Base-by-base conservation (phyloP, 306 rosid species). In the Glycine latifolia region DNA sequence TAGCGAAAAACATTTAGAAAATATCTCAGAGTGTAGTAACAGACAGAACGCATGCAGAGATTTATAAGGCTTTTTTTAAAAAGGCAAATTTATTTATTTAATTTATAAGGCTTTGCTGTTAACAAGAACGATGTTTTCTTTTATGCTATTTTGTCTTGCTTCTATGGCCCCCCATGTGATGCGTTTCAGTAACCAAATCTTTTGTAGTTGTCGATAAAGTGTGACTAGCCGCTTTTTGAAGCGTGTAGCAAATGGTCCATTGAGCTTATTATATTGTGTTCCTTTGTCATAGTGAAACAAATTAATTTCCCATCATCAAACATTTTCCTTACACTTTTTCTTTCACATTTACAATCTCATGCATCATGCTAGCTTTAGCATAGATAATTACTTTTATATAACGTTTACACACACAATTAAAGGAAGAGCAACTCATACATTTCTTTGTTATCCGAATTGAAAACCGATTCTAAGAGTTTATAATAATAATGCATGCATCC, bases 181-280 rank as follows among this genome's bases (percentile, higher is more conserved):
- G 66, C 79, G 76, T 84, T 89, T 84, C 86, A 84, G 82, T 78
- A 62, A 73, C 84, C 44, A 82, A 69, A 86, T 86, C 89, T 87
- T 91, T 91, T 84, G 94, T 80, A 87, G 86, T 83, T 78, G 94
- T 84, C 91, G 85, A 92, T 90, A 91, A 92, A 90, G 97, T 82
- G 79, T 75, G 71, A 71, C 82, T 78, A 87, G 59, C 89, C 82
- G 86, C 97, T 94, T 92, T 91, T 78, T 81, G 61, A 89, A 86
- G 79, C 82, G 81, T 87, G 89, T 85, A 74, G 46, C 67, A 11
- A 76, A 80, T 85, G 87, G 90, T 80, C 90, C 91, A 65, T 43
- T 44, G 26, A n/a, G 58, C 49, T 60, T 53, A 71, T 76, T 78
- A 69, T n/a, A 50, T 41, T 72, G 52, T 50, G 65, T 75, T 82